Percentiles rank a stretch among this genome's conserved stretches.
Conservation (phyloP, 805 yeast genomes). For the Candida saitoana region DNA sequence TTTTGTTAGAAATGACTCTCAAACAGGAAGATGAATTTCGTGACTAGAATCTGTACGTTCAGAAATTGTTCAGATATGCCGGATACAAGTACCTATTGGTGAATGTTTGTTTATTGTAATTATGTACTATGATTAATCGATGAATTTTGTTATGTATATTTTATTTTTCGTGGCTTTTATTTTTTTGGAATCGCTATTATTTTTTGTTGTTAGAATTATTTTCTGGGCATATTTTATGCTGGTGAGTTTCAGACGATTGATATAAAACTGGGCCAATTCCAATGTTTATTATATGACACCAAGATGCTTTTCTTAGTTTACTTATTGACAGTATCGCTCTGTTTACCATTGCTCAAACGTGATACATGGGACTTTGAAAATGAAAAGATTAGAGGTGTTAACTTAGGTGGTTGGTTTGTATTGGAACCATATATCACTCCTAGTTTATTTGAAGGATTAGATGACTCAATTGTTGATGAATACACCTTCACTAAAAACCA, state of each 20-base stretch:
- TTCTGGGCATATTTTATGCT: neutral
- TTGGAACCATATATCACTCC: slow-evolving; percentile 87
- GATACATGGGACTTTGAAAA: slow-evolving; percentile 30
- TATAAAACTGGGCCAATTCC: neutral
- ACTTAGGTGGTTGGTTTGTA: slow-evolving; percentile 88
- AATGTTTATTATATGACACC: neutral
- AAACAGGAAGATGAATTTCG: no score
- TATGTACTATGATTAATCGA: no score
- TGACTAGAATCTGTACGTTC: no score
- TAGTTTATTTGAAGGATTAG: slow-evolving; percentile 48
- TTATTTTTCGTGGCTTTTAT: neutral
- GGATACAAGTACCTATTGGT: no score
- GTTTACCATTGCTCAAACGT: neutral
- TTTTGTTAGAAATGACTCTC: no score
- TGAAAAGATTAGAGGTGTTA: slow-evolving; percentile 58
- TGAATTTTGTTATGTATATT: no score
- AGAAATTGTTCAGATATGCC: no score
- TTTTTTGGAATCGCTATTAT: neutral
- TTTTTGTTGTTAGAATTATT: neutral
- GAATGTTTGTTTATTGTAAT: no score
- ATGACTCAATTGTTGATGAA: slow-evolving; percentile 57
- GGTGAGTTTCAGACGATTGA: neutral
- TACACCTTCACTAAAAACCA: slow-evolving; percentile 58
- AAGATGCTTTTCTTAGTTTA: neutral
- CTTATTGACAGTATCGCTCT: neutral